phyloP scores from a whole-genome alignment of 306 rosid species.

The Datisca glomerata region DNA sequence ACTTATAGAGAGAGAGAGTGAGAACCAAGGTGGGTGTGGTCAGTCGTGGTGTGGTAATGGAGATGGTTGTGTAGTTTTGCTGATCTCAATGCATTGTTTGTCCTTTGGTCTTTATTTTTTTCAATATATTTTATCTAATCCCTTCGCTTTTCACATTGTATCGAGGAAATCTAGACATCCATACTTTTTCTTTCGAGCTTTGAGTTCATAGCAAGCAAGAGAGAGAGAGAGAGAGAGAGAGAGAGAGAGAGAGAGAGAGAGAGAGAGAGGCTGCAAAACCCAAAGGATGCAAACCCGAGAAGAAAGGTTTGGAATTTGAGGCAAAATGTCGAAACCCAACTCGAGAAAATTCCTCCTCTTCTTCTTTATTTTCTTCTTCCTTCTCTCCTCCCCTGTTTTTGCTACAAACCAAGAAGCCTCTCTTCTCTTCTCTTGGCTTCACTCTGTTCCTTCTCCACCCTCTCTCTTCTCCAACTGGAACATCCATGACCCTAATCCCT shows the following conservation, averaged over 20 bases:
- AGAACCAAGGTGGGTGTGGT: constrained; percentile 10
- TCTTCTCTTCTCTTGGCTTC: constrained; percentile 75
- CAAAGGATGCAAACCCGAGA: constrained; percentile 39
- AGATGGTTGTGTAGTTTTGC: constrained; percentile 22
- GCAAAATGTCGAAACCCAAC: constrained; percentile 38
- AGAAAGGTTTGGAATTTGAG: constrained; percentile 50
- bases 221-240: constrained; percentile 2
- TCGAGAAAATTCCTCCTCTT: constrained; percentile 28
- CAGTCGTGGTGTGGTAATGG: constrained; percentile 10
- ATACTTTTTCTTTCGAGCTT: constrained; percentile 14
- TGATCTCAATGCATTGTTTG: constrained; percentile 36
- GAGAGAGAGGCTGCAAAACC: constrained; percentile 20
- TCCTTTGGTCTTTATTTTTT: not conserved
- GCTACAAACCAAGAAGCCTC: constrained; percentile 65
- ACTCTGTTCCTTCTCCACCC: constrained; percentile 21
- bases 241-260: constrained; percentile 12
- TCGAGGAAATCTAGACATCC: not conserved
- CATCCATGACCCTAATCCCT: constrained; percentile 49
- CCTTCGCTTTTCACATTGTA: constrained; percentile 1
- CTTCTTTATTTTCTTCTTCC: constrained; percentile 16
- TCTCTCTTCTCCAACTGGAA: constrained; percentile 56
- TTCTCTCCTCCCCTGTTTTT: constrained; percentile 21
- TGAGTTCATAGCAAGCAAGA: constrained; percentile 36
- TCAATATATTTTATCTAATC: not conserved
- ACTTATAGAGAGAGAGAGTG: constrained; percentile 7